These are phyloP conservation scores for Straminergon stramineum DNA, from an alignment of 225 moss, liverwort and hornwort genomes.

Conservation along the genomic window DNA sequence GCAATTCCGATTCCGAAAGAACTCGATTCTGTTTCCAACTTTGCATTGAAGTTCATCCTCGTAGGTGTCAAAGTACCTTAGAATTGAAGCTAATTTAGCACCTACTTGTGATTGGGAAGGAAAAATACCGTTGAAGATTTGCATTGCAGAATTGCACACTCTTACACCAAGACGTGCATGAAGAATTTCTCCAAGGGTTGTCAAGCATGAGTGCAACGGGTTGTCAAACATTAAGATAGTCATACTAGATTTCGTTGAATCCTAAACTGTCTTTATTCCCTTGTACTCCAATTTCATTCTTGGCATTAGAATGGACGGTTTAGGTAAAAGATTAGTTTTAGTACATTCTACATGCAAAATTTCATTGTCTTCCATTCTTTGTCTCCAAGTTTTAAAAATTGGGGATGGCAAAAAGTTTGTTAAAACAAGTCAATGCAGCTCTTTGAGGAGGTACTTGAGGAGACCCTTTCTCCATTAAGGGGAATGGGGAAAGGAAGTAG, in stretches of 20 bases:
- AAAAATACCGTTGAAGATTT: not conserved
- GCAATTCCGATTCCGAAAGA: fast-evolving
- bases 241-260: not conserved
- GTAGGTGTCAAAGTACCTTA: not conserved
- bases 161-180: not conserved
- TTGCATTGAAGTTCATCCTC: not conserved
- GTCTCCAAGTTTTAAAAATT: not conserved
- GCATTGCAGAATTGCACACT: not conserved
- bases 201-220: not conserved
- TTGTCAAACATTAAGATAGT: not conserved
- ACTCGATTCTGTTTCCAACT: too few relatives aligned
- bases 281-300: not conserved
- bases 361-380: not conserved
- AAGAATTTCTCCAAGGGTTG: not conserved
- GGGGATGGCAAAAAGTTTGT: not conserved
- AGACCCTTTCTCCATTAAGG: too few relatives aligned
- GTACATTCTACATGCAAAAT: not conserved
- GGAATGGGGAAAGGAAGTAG: too few relatives aligned
- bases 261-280: not conserved
- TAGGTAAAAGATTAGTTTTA: not conserved
- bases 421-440: not conserved
- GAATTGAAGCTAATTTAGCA: not conserved
- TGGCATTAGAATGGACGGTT: too few relatives aligned
- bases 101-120: not conserved
- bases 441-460: too few relatives aligned